Conservation (phyloP, 1,284 basidiomycete genomes). For the Singerocomus inundabilis region DNA sequence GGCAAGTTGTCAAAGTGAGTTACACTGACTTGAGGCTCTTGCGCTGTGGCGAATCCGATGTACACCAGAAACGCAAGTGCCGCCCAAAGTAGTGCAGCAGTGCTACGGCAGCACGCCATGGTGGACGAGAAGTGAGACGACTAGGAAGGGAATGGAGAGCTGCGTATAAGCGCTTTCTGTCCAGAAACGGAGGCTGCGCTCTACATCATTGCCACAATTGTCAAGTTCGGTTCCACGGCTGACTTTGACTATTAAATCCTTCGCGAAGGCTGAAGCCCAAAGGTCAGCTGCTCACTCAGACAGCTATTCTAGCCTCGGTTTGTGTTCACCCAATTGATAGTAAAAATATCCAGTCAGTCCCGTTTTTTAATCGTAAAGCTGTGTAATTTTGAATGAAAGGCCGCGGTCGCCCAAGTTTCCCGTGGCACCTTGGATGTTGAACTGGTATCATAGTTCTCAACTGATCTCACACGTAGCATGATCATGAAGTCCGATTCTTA, state of each 20-base stretch:
- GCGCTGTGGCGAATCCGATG: conserved; percentile 33
- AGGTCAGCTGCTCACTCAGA: neutral
- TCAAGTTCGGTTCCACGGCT: neutral
- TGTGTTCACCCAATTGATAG: neutral
- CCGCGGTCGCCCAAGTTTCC: no score
- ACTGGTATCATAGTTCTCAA: no score
- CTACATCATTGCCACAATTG: conserved; percentile 15
- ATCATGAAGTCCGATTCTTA: no score
- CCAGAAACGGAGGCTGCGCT: conserved; percentile 11
- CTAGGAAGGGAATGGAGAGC: conserved; percentile 4
- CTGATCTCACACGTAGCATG: no score
- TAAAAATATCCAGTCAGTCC: neutral
- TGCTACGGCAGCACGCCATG: conserved; percentile 40
- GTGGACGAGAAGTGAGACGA: conserved; percentile 14
- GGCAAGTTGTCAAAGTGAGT: conserved; percentile 73
- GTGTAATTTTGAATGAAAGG: neutral
- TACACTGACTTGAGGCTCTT: conserved; percentile 43
- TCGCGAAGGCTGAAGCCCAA: neutral
- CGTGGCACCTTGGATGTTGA: no score
- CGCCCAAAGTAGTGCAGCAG: conserved; percentile 36
- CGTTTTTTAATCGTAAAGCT: neutral
- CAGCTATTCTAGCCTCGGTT: neutral
- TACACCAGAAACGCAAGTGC: conserved; percentile 27
- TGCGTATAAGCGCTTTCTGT: neutral
- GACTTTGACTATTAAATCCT: no score